Conservation (phyloP, 805 yeast genomes). For the Metschnikowia drakensbergensis region DNA sequence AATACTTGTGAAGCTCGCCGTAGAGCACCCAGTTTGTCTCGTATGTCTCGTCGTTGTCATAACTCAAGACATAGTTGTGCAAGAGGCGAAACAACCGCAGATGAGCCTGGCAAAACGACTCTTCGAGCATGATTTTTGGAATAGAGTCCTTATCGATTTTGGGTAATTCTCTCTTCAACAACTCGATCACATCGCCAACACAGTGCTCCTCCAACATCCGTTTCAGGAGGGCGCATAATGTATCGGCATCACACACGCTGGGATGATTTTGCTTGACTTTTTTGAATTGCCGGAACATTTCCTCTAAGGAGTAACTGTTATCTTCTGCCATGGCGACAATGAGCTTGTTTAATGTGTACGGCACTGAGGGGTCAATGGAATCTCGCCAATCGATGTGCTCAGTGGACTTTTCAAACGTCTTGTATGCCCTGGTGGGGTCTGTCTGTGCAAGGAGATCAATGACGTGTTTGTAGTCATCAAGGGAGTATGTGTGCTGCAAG, state of each 20-base stretch:
- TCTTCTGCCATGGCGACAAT: constrained; percentile 35
- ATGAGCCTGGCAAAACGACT: constrained; percentile 26
- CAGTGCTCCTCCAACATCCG: constrained; percentile 33
- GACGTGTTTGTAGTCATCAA: constrained; percentile 19
- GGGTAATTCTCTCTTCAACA: constrained; percentile 40
- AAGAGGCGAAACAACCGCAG: constrained; percentile 26
- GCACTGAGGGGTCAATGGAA: constrained; percentile 11
- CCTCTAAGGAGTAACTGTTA: constrained; percentile 15
- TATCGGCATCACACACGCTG: constrained; percentile 24
- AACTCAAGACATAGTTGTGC: constrained; percentile 29
- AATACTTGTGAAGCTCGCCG: constrained; percentile 51
- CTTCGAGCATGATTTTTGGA: constrained; percentile 24
- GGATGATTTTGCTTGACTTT: constrained; percentile 37
- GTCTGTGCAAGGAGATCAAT: constrained; percentile 26
- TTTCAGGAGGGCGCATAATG: constrained; percentile 26
- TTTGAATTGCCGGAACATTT: constrained; percentile 31
- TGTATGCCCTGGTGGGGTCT: constrained; percentile 23
- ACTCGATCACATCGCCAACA: constrained; percentile 40
- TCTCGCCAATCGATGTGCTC: constrained; percentile 12
- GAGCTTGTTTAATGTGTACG: constrained; percentile 40
- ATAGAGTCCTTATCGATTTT: constrained; percentile 27
- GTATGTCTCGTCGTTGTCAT: constrained; percentile 26
- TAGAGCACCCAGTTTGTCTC: constrained; percentile 60
- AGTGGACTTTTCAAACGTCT: constrained; percentile 31
- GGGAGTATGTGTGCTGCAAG: background rate